A percentile compares a stretch with the other conserved stretches of the same genome.
Evolutionary conservation across 2,329 filamentous ascomycete genomes (phyloP).

Genomic region (Aspergillus alliaceus): DNA sequence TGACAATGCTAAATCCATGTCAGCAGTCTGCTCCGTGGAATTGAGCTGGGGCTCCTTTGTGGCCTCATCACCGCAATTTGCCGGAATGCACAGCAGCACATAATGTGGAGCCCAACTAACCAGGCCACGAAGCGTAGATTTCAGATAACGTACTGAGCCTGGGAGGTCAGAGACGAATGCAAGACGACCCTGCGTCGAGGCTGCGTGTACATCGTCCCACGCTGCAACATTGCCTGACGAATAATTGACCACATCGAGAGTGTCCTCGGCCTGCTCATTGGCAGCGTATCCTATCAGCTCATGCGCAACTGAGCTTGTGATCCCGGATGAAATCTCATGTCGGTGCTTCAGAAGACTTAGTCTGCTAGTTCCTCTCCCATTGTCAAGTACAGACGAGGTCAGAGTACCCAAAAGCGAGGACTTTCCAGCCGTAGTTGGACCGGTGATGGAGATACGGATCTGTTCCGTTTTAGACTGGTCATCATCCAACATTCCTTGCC

Average conservation of each 20-base stretch:
- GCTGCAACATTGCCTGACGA: slow-evolving; percentile 82
- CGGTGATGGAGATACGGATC: slow-evolving; percentile 81
- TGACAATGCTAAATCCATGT: slow-evolving; percentile 71
- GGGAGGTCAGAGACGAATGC: slow-evolving; percentile 91
- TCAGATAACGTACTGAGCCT: slow-evolving; percentile 82
- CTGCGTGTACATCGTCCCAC: slow-evolving; percentile 91
- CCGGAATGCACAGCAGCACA: slow-evolving; percentile 83
- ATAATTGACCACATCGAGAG: slow-evolving; percentile 71
- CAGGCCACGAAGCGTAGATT: slow-evolving; percentile 85
- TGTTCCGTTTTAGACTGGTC: slow-evolving; percentile 64
- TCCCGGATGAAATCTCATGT: slow-evolving; percentile 86
- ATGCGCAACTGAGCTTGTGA: slow-evolving; percentile 92
- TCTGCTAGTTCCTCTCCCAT: slow-evolving; percentile 86
- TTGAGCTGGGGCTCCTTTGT: slow-evolving; percentile 14
- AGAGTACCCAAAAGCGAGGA: slow-evolving; percentile 86
- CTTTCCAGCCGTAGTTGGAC: slow-evolving; percentile 88
- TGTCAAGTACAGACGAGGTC: slow-evolving; percentile 84
- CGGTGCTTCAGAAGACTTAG: slow-evolving; percentile 86
- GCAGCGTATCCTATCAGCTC: slow-evolving; percentile 82
- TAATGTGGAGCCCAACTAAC: slow-evolving; percentile 96
- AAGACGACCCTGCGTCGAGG: slow-evolving; percentile 68
- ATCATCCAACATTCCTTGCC: slow-evolving; percentile 16
- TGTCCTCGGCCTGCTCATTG: slow-evolving; percentile 16
- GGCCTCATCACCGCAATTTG: slow-evolving; percentile 64
- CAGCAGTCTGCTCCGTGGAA: slow-evolving; percentile 39